Percentiles rank a stretch among this genome's conserved stretches.
phyloP scores from a whole-genome alignment of 257 asterid genomes.

The Leptodermis oblonga region DNA sequence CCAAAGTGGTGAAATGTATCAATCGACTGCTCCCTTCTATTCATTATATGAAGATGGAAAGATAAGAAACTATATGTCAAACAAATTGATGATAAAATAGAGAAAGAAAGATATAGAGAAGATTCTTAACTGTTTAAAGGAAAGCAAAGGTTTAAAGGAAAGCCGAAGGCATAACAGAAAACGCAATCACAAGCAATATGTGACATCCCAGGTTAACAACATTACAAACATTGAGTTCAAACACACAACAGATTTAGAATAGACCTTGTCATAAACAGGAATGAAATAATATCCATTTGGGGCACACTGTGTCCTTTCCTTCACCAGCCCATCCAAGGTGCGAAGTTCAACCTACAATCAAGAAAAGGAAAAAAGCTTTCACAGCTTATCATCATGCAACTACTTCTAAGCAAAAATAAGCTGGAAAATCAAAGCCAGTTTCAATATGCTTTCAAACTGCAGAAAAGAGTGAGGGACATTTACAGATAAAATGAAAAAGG shows the following conservation, averaged over 20 bases:
- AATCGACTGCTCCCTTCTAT: neutral
- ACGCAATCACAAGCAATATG: neutral
- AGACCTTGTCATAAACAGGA: constrained; percentile 96
- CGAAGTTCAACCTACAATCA: constrained; percentile 72
- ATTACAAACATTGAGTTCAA: neutral
- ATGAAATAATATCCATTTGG: constrained; percentile 98
- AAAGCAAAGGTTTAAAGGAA: too few species aligned
- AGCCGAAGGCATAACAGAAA: neutral
- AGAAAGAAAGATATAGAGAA: neutral
- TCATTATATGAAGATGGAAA: neutral
- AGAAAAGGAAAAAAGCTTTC: neutral
- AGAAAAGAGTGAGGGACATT: neutral
- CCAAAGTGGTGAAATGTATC: too few species aligned
- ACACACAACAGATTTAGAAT: neutral
- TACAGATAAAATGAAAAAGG: neutral
- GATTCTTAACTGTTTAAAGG: too few species aligned
- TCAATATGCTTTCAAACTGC: neutral
- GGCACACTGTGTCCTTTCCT: constrained; percentile 93
- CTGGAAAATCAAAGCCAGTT: neutral
- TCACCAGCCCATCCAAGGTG: constrained; percentile 91
- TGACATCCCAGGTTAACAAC: neutral
- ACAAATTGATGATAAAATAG: neutral
- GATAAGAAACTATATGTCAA: neutral
- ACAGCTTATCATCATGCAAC: neutral
- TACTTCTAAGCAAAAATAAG: neutral